Conservation (phyloP, 805 yeast genomes). For the Sugiyamaella valdiviana region DNA sequence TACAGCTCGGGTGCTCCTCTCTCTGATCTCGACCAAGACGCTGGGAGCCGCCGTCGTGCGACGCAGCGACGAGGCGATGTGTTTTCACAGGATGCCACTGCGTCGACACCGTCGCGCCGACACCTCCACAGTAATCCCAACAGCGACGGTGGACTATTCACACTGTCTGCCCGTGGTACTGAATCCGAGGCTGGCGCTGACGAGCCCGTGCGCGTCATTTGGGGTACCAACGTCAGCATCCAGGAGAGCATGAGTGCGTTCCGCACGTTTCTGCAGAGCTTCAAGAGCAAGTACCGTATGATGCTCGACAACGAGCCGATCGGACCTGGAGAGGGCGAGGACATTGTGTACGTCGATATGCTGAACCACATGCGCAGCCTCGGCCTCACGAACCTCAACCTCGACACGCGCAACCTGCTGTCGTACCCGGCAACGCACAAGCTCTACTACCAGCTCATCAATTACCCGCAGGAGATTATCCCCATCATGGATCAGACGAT, state of each 20-base stretch:
- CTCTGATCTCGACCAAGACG: constrained; percentile 20
- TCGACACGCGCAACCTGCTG: constrained; percentile 75
- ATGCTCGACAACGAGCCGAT: constrained; percentile 28
- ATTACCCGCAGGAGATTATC: constrained; percentile 93
- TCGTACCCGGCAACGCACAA: constrained; percentile 71
- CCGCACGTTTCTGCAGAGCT: constrained; percentile 75
- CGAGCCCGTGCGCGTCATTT: constrained; percentile 84
- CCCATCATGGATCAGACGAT: constrained; percentile 97
- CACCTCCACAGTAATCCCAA: constrained; percentile 27
- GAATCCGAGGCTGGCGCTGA: constrained; percentile 36
- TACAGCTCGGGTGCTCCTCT: constrained; percentile 11
- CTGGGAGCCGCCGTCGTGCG: constrained; percentile 31
- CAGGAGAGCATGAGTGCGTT: constrained; percentile 77
- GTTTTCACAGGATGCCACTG: constrained; percentile 60
- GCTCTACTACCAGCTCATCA: constrained; percentile 76
- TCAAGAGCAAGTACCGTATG: constrained; percentile 65
- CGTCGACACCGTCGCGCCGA: constrained; percentile 49
- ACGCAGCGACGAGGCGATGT: constrained; percentile 66
- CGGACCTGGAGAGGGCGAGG: constrained; percentile 56
- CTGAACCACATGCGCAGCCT: constrained; percentile 67
- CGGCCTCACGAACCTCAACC: constrained; percentile 74
- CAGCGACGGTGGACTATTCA: constrained; percentile 4
- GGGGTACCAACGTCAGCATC: constrained; percentile 97
- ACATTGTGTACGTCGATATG: constrained; percentile 64
- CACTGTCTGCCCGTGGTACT: constrained; percentile 7